Conservation (phyloP, 1,139 yeast species). For the Tardiomyces blankii region DNA sequence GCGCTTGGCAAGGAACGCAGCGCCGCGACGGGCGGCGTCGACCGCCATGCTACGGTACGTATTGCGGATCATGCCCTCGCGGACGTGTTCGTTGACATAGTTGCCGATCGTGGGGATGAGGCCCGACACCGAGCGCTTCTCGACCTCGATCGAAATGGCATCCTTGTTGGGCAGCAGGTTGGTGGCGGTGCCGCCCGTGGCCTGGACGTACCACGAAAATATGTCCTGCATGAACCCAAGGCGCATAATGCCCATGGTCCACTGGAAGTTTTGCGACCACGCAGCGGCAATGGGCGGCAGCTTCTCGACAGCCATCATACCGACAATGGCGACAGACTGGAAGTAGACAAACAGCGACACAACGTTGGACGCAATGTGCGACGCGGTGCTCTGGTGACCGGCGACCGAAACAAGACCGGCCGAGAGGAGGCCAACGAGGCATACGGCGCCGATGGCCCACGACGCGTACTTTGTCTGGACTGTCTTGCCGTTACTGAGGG, state of each 20-base stretch:
- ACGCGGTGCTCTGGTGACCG: conserved; percentile 89
- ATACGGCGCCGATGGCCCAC: conserved; percentile 93
- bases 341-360: conserved; percentile 87
- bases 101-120: conserved; percentile 10
- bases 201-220: conserved; percentile 88
- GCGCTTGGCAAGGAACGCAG: conserved; percentile 1
- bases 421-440: conserved; percentile 77
- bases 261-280: conserved; percentile 94
- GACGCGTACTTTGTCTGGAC: conserved; percentile 92
- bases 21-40: background rate
- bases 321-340: conserved; percentile 84
- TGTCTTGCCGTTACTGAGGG: conserved; percentile 77
- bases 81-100: conserved; percentile 15
- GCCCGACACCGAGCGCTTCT: conserved; percentile 31
- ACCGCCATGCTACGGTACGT: conserved; percentile 11
- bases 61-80: conserved; percentile 8
- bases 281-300: conserved; percentile 98
- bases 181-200: conserved; percentile 90
- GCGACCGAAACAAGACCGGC: conserved; percentile 80
- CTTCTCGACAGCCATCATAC: conserved; percentile 91
- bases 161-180: conserved; percentile 49
- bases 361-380: conserved; percentile 93
- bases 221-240: conserved; percentile 75
- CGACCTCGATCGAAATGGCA: conserved; percentile 68
- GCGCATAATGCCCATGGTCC: conserved; percentile 89